These are phyloP conservation scores for Thelonectria blattea DNA, from an alignment of 2,329 filamentous ascomycete genomes.

Conservation along the genomic window DNA sequence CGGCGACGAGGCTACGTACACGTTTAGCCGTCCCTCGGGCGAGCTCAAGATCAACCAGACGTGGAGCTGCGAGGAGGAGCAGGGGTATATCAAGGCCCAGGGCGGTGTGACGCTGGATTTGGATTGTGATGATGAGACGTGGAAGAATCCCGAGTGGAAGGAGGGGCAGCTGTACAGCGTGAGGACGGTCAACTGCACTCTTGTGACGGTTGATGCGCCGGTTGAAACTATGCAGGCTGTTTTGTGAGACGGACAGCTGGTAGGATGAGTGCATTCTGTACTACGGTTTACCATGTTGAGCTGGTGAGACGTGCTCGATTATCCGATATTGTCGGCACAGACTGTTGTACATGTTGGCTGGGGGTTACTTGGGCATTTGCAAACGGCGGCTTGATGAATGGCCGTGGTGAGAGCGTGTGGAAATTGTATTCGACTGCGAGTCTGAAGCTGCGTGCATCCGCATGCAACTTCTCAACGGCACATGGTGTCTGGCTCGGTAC, in stretches of 20 bases:
- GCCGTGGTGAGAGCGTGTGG: too few relatives aligned
- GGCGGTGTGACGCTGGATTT: background rate
- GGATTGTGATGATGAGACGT: background rate
- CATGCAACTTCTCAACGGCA: too few relatives aligned
- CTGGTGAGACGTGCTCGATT: too few relatives aligned
- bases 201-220: background rate
- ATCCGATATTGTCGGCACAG: too few relatives aligned
- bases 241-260: background rate
- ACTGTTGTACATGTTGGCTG: too few relatives aligned
- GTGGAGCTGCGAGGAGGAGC: slow-evolving; percentile 1
- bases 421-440: too few relatives aligned
- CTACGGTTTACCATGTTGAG: too few relatives aligned
- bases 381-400: too few relatives aligned
- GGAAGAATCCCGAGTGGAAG: slow-evolving; percentile 8
- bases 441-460: too few relatives aligned
- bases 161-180: slow-evolving; percentile 9
- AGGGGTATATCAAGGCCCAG: slow-evolving; percentile 1
- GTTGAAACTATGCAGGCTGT: background rate
- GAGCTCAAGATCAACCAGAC: slow-evolving; percentile 11
- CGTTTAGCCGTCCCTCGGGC: slow-evolving; percentile 1
- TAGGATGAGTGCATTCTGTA: too few relatives aligned
- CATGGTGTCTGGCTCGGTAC: too few relatives aligned
- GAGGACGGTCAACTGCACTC: background rate
- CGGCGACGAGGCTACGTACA: slow-evolving; percentile 1
- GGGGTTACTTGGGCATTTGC: too few relatives aligned